Evolutionary conservation across 2,329 filamentous ascomycete species (phyloP).

Genomic region (Rhynchosporium agropyri): DNA sequence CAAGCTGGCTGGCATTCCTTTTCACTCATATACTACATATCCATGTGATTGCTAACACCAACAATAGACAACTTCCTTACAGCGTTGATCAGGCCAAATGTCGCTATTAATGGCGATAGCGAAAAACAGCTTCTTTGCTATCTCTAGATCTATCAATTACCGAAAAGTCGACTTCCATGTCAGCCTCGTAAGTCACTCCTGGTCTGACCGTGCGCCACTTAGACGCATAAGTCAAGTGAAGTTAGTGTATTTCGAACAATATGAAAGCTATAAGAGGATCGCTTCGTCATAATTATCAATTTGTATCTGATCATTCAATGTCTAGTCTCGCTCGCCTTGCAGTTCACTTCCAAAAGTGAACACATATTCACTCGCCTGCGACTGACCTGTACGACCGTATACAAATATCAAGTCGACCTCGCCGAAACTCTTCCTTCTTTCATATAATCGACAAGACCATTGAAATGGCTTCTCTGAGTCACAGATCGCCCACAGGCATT

Average conservation of each 20-base stretch:
- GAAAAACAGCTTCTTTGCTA: not conserved
- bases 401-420: not conserved
- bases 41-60: not conserved
- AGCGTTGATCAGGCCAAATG: not conserved
- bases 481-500: not conserved
- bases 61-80: not conserved
- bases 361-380: not conserved
- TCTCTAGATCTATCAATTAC: not conserved
- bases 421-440: not conserved
- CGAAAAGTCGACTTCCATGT: not conserved
- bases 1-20: not conserved
- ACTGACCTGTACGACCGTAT: not conserved
- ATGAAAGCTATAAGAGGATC: not conserved
- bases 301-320: not conserved
- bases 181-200: conserved; percentile 6
- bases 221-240: not conserved
- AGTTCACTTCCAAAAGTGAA: not conserved
- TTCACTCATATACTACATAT: not conserved
- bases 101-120: not conserved
- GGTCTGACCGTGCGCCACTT: not conserved
- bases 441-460: too few species aligned
- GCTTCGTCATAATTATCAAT: too few species aligned
- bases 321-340: not conserved
- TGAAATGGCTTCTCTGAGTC: not conserved
- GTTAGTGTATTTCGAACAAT: not conserved